Percentiles rank a stretch among this genome's conserved stretches.
phyloP scores from a whole-genome alignment of 345 rosid genomes.

The Corymbia maculata region DNA sequence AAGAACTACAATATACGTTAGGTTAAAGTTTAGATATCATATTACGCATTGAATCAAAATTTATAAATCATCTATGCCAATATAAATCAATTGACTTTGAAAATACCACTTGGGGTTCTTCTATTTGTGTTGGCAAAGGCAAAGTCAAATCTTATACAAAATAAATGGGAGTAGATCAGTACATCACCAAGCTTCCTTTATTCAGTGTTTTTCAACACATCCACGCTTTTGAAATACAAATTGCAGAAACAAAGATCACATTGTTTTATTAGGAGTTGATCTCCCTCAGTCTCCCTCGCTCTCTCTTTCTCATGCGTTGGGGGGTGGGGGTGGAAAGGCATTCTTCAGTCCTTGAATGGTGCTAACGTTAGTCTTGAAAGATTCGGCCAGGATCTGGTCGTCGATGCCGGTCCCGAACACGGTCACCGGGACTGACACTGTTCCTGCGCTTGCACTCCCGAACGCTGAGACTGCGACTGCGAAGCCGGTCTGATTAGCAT shows the following conservation, averaged over 20 bases:
- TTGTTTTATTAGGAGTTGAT: background rate
- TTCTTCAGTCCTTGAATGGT: background rate
- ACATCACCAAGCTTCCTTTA: background rate
- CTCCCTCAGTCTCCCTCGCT: background rate
- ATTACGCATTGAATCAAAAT: too few species aligned
- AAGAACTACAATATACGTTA: too few species aligned
- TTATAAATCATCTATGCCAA: too few species aligned
- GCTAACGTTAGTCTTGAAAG: slow-evolving; percentile 9
- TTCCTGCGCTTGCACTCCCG: slow-evolving; percentile 15
- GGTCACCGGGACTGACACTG: slow-evolving; percentile 1
- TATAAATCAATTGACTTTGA: background rate
- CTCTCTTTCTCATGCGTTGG: background rate
- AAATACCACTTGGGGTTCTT: background rate
- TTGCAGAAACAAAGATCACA: background rate
- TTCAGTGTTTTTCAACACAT: background rate
- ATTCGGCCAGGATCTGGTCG: slow-evolving; percentile 6
- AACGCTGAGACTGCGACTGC: slow-evolving; percentile 6
- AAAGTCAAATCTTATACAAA: background rate
- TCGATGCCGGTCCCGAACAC: slow-evolving; percentile 7
- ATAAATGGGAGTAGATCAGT: background rate
- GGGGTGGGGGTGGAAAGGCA: background rate
- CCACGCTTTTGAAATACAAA: background rate
- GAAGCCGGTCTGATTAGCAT: background rate
- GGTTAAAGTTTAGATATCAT: too few species aligned
- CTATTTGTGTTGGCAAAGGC: background rate